Base-by-base conservation (phyloP, 345 rosid genomes). In the Eucalyptus brandiana region DNA sequence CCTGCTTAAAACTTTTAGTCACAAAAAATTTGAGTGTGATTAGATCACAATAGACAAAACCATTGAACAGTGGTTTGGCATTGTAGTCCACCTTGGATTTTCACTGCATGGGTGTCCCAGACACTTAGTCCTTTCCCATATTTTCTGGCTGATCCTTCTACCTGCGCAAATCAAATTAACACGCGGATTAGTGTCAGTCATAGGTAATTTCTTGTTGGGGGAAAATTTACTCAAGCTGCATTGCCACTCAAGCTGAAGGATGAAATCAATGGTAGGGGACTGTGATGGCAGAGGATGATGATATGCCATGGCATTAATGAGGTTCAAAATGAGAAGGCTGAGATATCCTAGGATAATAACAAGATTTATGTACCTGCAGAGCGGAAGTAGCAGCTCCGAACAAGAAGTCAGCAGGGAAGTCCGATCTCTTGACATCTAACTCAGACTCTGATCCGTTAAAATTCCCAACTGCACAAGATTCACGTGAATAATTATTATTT, bases 1-100 rank as follows among this genome's bases (percentile, higher is more conserved):
- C 88, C 92, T 37, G 91, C 93, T 90, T 89, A 93, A 88, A 88
- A 8, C 1, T 88, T 93, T 94, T 86, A 12, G 88, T 45, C 56
- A 80, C 21, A 67, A 30, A n/a, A 21, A 32, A 24, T 53, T 65
- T 87, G 42, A 60, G 80, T 3, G 49, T 44, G 17, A 28, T 28
- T 23, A 10, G 37, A 42, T 45, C 24, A 44, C 26, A 65, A 32
- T 37, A 88, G 44, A 80, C 49, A 65, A 11, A 40, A 76, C 51
- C 37, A 45, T 50, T 26, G 42, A 50, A 13, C 12, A 69, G 15
- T 9, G 23, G 62, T 15, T 19, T 34, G 21, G 81, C 81, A 72
- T 11, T 9, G 81, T 34, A 37, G 40, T 37, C 81, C 81, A 72
- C 81, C 58, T 54, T 37, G 47, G 18, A 45, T 54, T 67, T 44